Evolutionary conservation across 2,329 filamentous ascomycete genomes (phyloP).

Genomic region (Fusarium virguliforme): DNA sequence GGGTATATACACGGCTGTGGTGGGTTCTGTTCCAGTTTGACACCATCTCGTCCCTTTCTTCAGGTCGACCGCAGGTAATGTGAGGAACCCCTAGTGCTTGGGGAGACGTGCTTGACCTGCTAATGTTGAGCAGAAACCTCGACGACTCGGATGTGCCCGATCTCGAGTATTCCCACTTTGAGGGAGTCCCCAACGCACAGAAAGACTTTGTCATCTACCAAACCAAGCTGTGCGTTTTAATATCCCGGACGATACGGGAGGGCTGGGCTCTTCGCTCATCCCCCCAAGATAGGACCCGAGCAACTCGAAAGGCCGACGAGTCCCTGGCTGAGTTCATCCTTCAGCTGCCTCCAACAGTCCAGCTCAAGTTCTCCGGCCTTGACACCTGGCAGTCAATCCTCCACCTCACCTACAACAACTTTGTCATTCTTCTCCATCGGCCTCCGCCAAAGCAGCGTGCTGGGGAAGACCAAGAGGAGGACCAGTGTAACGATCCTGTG

Average conservation of each 20-base stretch:
- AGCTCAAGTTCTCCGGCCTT: neutral
- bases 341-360: neutral
- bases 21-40: slow-evolving; percentile 61
- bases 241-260: neutral
- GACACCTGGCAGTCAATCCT: neutral
- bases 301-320: neutral
- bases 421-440: neutral
- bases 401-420: slow-evolving; percentile 5
- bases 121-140: neutral
- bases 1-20: slow-evolving; percentile 58
- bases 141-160: slow-evolving; percentile 2
- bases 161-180: neutral
- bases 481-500: neutral
- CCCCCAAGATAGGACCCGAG: neutral
- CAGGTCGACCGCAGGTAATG: slow-evolving; percentile 68
- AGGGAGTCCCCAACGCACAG: neutral
- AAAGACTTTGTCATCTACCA: slow-evolving; percentile 5
- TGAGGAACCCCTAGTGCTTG: slow-evolving; percentile 31
- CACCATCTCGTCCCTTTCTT: slow-evolving; percentile 56
- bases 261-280: slow-evolving; percentile 1
- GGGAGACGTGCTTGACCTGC: neutral
- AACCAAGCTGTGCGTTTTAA: neutral
- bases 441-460: neutral
- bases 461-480: neutral
- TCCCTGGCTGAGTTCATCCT: neutral